Evolutionary conservation across 2,329 filamentous ascomycete species (phyloP), one percentile per base, ranked within the genome.

Genomic region (Claviceps maximensis): DNA sequence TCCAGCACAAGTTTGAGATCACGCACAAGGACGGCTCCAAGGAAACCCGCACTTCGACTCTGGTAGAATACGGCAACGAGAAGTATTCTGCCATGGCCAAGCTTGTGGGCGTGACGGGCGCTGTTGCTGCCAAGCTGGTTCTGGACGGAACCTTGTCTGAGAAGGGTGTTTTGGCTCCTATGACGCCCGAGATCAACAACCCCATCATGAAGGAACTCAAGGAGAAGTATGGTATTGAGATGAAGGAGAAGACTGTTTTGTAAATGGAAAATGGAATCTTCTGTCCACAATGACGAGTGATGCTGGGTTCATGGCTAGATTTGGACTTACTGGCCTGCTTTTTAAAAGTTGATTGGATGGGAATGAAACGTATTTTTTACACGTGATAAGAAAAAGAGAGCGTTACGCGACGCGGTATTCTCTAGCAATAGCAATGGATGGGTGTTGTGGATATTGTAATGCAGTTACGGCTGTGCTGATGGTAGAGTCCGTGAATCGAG

Each of bases 11-110:
- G 73, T 94, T 95, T 67, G 83, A 83, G 66, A 87, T 95, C 60
- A 86, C 93, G 76, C 49, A 51, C 49, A 83, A 84, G 70, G 86
- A 93, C 66, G 89, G 89, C 62, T 79, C 72, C 65, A 80, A 78
- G 67, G 82, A 94, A 74, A 89, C 83, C 46, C 77, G 84, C 58
- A 90, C 87, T 25, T 88, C 84, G 44, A 95, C 89, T 1, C 79
- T 96, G 17, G 77, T 75, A 64, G 88, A 94, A 67, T 91, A 94
- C 69, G 89, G 89, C 66, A 82, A 82, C 63, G 25, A 80, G 59
- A 86, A 86, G 36, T 94, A 91, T 74, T 84, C 79, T 4, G 82
- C 86, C 60, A 95, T 95, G 89, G 87, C 87, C 47, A 86, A 83
- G 69, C 70, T 89, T 45, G 88, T 94, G 53, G 87, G 87, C 64